A percentile compares a stretch with the other conserved stretches of the same genome.
Evolutionary conservation across 164 flowering plant species (phyloP).

Genomic region (Akebia trifoliata): DNA sequence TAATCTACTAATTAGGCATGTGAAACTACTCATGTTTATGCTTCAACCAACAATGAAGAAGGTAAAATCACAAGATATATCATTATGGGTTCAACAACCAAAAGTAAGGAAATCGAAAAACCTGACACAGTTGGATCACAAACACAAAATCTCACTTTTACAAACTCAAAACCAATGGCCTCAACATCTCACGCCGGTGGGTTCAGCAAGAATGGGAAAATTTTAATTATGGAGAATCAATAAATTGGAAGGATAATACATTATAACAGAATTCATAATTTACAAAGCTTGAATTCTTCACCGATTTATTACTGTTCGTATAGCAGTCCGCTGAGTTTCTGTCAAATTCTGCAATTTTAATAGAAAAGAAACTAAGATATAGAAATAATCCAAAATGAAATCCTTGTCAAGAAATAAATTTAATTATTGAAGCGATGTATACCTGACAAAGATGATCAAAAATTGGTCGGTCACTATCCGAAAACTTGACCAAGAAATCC

Average conservation of each 20-base stretch:
- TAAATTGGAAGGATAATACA: not conserved
- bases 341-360: conserved; percentile 39
- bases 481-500: conserved; percentile 57
- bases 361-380: not conserved
- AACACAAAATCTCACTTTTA: not conserved
- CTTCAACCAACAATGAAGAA: too few relatives aligned
- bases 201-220: not conserved
- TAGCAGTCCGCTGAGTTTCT: conserved; percentile 33
- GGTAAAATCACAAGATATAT: too few relatives aligned
- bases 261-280: conserved; percentile 3
- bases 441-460: conserved; percentile 82
- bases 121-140: too few relatives aligned
- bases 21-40: too few relatives aligned
- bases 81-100: too few relatives aligned
- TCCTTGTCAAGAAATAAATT: not conserved
- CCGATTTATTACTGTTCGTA: conserved; percentile 24
- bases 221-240: not conserved
- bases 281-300: conserved; percentile 12
- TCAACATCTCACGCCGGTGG: conserved; percentile 1
- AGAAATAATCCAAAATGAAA: not conserved
- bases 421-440: not conserved
- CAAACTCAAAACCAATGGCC: not conserved
- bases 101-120: too few relatives aligned
- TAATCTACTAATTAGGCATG: too few relatives aligned
- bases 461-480: conserved; percentile 32